Evolutionary conservation across 2,329 filamentous ascomycete genomes (phyloP).

Genomic region (Phialemoniopsis sp.): DNA sequence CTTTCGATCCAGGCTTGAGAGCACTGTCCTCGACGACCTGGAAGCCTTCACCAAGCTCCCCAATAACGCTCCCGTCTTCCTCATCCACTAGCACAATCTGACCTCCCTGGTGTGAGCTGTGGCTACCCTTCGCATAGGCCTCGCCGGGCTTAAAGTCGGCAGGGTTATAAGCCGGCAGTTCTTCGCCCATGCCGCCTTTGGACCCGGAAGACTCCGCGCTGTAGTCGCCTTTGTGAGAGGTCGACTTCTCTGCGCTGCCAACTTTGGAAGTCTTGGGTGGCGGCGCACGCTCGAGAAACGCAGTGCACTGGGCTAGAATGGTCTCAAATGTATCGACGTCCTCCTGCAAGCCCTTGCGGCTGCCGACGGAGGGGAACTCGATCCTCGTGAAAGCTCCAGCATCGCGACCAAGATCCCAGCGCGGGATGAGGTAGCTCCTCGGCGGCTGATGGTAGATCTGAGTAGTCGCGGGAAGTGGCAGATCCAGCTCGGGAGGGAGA

Average conservation of each 20-base stretch:
- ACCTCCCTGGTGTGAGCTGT: conserved; percentile 51
- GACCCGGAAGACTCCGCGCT: conserved; percentile 24
- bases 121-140: conserved; percentile 64
- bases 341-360: conserved; percentile 73
- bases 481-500: conserved; percentile 88
- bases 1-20: conserved; percentile 85
- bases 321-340: conserved; percentile 95
- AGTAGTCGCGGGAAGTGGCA: conserved; percentile 89
- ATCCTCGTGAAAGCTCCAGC: conserved; percentile 89
- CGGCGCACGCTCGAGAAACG: conserved; percentile 81
- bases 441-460: conserved; percentile 97
- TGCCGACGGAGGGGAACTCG: conserved; percentile 76
- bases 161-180: conserved; percentile 71
- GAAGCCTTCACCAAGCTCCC: conserved; percentile 47
- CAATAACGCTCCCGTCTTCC: conserved; percentile 92
- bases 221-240: conserved; percentile 3
- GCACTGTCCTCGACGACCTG: conserved; percentile 61
- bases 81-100: conserved; percentile 93
- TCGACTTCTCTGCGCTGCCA: conserved; percentile 1
- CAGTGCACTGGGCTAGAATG: conserved; percentile 90
- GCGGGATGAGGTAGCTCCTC: conserved; percentile 86
- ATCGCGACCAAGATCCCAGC: conserved; percentile 88
- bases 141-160: conserved; percentile 75
- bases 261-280: conserved; percentile 43
- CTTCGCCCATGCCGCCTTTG: conserved; percentile 34